A percentile compares a stretch with the other conserved stretches of the same genome.
Conservation (phyloP, 2,329 filamentous ascomycete species). For the Bipolaris oryzae region DNA sequence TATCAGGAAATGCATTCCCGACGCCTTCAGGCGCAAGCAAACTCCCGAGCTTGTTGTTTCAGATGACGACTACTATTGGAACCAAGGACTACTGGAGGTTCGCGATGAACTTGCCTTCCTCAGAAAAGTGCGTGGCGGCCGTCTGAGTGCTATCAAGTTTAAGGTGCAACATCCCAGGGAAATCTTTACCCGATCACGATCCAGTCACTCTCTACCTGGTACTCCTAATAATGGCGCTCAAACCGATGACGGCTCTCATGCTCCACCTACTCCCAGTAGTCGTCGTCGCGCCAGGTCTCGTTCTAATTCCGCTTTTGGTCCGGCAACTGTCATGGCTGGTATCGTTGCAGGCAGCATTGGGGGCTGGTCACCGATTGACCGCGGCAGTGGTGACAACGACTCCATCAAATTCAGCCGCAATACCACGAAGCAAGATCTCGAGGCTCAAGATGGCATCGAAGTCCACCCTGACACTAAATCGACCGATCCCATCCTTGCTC, state of each 20-base stretch:
- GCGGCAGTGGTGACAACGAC: slow-evolving; percentile 50
- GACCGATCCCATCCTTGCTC: slow-evolving; percentile 55
- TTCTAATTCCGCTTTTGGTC: slow-evolving; percentile 74
- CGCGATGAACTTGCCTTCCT: slow-evolving; percentile 81
- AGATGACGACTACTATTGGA: slow-evolving; percentile 64
- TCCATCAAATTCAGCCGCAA: slow-evolving; percentile 48
- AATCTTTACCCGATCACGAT: slow-evolving; percentile 66
- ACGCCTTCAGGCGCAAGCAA: slow-evolving; percentile 50
- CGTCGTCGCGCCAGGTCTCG: slow-evolving; percentile 67
- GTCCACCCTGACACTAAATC: slow-evolving; percentile 57
- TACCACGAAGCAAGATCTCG: slow-evolving; percentile 48
- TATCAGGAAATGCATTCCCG: slow-evolving; percentile 54
- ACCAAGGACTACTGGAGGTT: slow-evolving; percentile 74
- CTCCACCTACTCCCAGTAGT: slow-evolving; percentile 61
- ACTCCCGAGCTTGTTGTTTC: slow-evolving; percentile 52
- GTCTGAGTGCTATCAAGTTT: slow-evolving; percentile 80
- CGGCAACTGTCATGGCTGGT: slow-evolving; percentile 81
- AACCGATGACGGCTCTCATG: slow-evolving; percentile 49
- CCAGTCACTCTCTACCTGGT: slow-evolving; percentile 67
- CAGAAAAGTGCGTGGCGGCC: slow-evolving; percentile 79
- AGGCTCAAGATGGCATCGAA: slow-evolving; percentile 53
- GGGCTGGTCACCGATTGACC: slow-evolving; percentile 75
- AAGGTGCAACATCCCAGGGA: slow-evolving; percentile 77
- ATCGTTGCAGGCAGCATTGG: slow-evolving; percentile 78
- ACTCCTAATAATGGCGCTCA: slow-evolving; percentile 64